Evolutionary conservation across 495 filamentous ascomycete species (phyloP), one percentile per base, ranked within the genome.

Genomic region (Talaromyces stipitatus): DNA sequence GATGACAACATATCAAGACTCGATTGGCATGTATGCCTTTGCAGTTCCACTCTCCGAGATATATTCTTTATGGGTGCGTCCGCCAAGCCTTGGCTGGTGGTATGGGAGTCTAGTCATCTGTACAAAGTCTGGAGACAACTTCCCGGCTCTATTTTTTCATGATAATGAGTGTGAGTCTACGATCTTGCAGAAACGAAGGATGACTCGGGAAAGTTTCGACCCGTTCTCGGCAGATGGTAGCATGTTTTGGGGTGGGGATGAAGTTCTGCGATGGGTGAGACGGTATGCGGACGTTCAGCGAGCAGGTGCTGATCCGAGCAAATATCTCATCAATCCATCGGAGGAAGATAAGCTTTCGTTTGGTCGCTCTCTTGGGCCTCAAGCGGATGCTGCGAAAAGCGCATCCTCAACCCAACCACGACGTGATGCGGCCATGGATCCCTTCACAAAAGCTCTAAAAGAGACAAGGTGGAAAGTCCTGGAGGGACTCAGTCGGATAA

Each of bases 161-260:
- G 94, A 98, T 63, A 88, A 81, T 54, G 95, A 98, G 77, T 98
- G 94, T 70, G 88, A 96, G 69, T 91, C 86, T 45, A 98, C 94
- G 5, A 96, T 97, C 33, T 69, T 95, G 50, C 92, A 97, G 72
- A 90, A 92, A 72, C 95, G 91, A 79, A 89, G 85, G 66, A 74
- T 87, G 29, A 84, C 88, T 1, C 80, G 82, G 59, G 89, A 96
- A 20, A 87, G 71, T 41, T 97, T 98, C 62, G 91, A 96, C 63
- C 95, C 94, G 0, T 97, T 96, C 63, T 83, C 85, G 11, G 89
- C 90, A 54, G 81, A 82, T 50, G 91, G 92, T 0, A 81, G 85
- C 67, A 83, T 97, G 69, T 97, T 96, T 60, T 98, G 94, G 94
- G 95, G 94, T 46, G 94, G 95, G 3, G 94, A 98, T 64, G 94